A percentile compares a stretch with the other conserved stretches of the same genome.
phyloP scores from a whole-genome alignment of 1,139 yeast genomes.

The Geotrichum europaeum region DNA sequence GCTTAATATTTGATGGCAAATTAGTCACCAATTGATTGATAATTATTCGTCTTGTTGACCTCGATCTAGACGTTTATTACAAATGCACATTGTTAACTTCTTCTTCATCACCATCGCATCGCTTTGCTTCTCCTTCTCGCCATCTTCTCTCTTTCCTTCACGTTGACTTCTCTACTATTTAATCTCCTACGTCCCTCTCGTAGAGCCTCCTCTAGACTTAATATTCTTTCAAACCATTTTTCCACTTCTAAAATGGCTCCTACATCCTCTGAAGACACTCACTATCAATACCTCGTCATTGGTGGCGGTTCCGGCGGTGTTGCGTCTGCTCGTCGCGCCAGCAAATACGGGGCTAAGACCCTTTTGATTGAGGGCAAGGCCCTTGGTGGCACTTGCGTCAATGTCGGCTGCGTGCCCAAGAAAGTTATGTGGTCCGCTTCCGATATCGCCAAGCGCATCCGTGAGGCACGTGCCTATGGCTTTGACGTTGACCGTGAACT shows the following conservation, averaged over 20 bases:
- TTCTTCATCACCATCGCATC: background rate
- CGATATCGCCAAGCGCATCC: constrained; percentile 70
- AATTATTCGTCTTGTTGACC: no score
- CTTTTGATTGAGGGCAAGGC: constrained; percentile 68
- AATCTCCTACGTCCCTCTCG: constrained; percentile 5
- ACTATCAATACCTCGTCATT: constrained; percentile 85
- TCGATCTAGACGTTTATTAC: background rate
- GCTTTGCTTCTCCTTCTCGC: background rate
- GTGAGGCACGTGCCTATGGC: constrained; percentile 77
- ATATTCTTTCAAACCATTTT: background rate
- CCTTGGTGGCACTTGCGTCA: constrained; percentile 97
- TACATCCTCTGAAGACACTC: constrained; percentile 38
- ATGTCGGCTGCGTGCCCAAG: constrained; percentile 98
- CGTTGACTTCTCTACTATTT: constrained; percentile 9
- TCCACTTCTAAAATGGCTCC: constrained; percentile 46
- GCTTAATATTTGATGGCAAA: no score
- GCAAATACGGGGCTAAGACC: constrained; percentile 85
- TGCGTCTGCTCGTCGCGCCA: constrained; percentile 95
- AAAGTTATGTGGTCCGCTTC: constrained; percentile 98
- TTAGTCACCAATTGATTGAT: no score
- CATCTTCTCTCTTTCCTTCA: constrained; percentile 1
- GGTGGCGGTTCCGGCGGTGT: constrained; percentile 99
- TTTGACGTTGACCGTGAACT: constrained; percentile 48
- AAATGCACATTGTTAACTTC: background rate
- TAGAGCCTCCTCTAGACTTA: constrained; percentile 1